Percentiles rank a stretch among this genome's conserved stretches.
Evolutionary conservation across 2,329 filamentous ascomycete genomes (phyloP).

Genomic region (Ophiocordyceps camponoti-leonardi): DNA sequence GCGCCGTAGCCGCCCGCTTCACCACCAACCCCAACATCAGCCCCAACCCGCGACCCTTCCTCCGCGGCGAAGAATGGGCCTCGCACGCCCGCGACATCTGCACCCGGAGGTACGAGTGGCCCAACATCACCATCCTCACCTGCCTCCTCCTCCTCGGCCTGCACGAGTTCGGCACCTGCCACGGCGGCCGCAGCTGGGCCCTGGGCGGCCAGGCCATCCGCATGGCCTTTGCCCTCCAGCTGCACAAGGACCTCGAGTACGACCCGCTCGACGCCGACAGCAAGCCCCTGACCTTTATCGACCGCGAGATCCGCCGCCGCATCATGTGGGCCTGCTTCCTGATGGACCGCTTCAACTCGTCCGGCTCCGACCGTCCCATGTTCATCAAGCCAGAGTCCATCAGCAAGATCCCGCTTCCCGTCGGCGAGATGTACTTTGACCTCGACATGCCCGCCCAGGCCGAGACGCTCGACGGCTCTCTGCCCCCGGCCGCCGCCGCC

Average conservation of each 20-base stretch:
- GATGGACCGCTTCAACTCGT: slow-evolving; percentile 96
- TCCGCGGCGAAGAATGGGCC: slow-evolving; percentile 85
- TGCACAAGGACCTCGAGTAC: slow-evolving; percentile 80
- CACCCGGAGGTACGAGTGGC: slow-evolving; percentile 75
- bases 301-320: slow-evolving; percentile 78
- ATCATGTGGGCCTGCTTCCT: slow-evolving; percentile 98
- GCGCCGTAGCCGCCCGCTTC: slow-evolving; percentile 88
- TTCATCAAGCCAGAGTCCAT: slow-evolving; percentile 84
- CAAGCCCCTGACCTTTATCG: slow-evolving; percentile 66
- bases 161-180: slow-evolving; percentile 93
- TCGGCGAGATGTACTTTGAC: slow-evolving; percentile 79
- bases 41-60: slow-evolving; percentile 55
- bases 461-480: slow-evolving; percentile 59
- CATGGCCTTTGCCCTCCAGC: slow-evolving; percentile 90
- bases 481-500: slow-evolving; percentile 46
- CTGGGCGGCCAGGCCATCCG: slow-evolving; percentile 86
- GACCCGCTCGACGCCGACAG: slow-evolving; percentile 52
- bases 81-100: slow-evolving; percentile 75
- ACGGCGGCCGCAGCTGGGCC: slow-evolving; percentile 90
- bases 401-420: slow-evolving; percentile 73
- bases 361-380: slow-evolving; percentile 78
- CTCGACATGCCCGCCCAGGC: slow-evolving; percentile 82
- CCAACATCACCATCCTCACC: slow-evolving; percentile 89
- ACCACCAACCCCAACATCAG: slow-evolving; percentile 72
- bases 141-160: slow-evolving; percentile 77